These are phyloP conservation scores for Eurotiales sp. DNA, from an alignment of 2,329 filamentous ascomycete genomes.

Conservation along the genomic window DNA sequence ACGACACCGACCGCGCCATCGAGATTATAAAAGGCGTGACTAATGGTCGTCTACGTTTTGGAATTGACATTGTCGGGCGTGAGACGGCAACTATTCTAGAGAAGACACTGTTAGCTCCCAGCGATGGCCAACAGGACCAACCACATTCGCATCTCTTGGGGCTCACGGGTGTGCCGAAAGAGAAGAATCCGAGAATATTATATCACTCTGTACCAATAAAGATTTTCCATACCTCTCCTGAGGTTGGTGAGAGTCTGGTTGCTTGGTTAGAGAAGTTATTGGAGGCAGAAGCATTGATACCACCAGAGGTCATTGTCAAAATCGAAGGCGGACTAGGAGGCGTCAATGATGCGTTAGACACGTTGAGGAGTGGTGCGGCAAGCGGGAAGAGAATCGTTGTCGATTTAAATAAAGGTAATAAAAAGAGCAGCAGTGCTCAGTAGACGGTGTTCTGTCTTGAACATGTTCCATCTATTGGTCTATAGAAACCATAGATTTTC, in stretches of 20 bases:
- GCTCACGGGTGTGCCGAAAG: slow-evolving; percentile 64
- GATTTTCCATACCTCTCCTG: slow-evolving; percentile 65
- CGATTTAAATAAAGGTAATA: slow-evolving; percentile 18
- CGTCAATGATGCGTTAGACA: slow-evolving; percentile 65
- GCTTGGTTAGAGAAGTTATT: slow-evolving; percentile 67
- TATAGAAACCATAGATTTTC: background rate
- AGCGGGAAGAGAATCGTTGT: slow-evolving; percentile 69
- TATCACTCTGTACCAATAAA: slow-evolving; percentile 72
- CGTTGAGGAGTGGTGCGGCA: slow-evolving; percentile 62
- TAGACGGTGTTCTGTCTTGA: background rate
- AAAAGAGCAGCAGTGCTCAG: background rate
- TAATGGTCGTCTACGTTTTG: slow-evolving; percentile 58
- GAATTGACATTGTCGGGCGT: slow-evolving; percentile 63
- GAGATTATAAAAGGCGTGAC: slow-evolving; percentile 61
- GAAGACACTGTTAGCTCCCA: slow-evolving; percentile 40
- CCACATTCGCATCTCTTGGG: slow-evolving; percentile 60
- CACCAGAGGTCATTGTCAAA: slow-evolving; percentile 61
- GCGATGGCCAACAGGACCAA: slow-evolving; percentile 13
- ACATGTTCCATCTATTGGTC: background rate
- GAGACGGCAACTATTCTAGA: slow-evolving; percentile 60
- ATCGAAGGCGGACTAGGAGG: slow-evolving; percentile 60
- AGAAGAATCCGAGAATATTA: slow-evolving; percentile 41
- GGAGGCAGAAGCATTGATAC: slow-evolving; percentile 48
- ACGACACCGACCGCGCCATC: slow-evolving; percentile 62
- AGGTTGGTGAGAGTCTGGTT: slow-evolving; percentile 60